A percentile compares a stretch with the other conserved stretches of the same genome.
phyloP scores from a whole-genome alignment of 2,329 filamentous ascomycete species.

The Neofusicoccum ribis region DNA sequence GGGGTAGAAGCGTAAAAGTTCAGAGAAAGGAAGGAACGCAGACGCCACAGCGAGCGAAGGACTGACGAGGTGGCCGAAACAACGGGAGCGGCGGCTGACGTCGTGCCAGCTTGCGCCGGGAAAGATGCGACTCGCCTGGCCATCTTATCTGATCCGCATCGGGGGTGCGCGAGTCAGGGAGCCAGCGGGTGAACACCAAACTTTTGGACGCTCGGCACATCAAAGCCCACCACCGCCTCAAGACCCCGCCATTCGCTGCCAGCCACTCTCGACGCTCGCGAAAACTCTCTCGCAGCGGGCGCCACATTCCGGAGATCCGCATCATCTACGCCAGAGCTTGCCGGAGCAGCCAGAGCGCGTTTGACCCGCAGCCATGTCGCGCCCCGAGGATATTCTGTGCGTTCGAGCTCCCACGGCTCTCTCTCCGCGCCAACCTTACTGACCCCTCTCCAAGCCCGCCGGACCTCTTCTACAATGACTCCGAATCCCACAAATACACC shows the following conservation, averaged over 20 bases:
- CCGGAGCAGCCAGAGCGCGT: neutral
- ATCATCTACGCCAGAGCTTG: neutral
- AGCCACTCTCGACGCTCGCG: neutral
- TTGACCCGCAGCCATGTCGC: slow-evolving; percentile 67
- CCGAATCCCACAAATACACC: slow-evolving; percentile 95
- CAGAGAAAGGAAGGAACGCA: neutral
- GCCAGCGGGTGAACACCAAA: slow-evolving; percentile 10
- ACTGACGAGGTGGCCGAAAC: slow-evolving; percentile 9
- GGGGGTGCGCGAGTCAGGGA: neutral
- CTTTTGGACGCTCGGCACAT: slow-evolving; percentile 10
- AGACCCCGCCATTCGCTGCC: neutral
- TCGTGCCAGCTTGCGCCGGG: slow-evolving; percentile 4
- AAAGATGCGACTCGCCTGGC: neutral
- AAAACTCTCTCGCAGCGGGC: neutral
- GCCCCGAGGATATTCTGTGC: slow-evolving; percentile 92
- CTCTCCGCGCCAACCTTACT: slow-evolving; percentile 26
- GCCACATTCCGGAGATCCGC: too few species aligned
- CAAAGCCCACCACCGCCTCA: neutral
- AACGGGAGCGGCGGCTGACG: slow-evolving; percentile 18
- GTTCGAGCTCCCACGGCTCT: slow-evolving; percentile 28
- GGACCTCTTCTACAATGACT: slow-evolving; percentile 96
- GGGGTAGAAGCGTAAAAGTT: neutral
- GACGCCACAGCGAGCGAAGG: neutral
- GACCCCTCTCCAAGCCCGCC: slow-evolving; percentile 64
- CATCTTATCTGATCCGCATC: slow-evolving; percentile 15